These are phyloP conservation scores for Colletotrichum simmondsii DNA, from an alignment of 2,329 filamentous ascomycete genomes.

Conservation along the genomic window DNA sequence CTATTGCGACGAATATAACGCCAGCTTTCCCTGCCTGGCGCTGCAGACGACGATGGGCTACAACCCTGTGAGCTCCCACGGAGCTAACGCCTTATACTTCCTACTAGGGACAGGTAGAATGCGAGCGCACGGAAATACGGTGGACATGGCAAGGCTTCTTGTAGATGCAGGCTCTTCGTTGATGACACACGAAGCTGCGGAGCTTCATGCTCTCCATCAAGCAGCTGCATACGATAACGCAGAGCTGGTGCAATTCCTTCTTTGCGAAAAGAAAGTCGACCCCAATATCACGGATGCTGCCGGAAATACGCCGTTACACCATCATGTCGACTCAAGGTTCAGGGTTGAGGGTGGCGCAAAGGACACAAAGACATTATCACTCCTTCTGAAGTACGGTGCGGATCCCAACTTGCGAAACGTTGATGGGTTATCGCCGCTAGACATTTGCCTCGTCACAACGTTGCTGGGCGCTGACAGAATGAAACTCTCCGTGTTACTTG, in stretches of 20 bases:
- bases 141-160: neutral
- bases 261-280: neutral
- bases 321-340: constrained; percentile 23
- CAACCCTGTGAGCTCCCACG: neutral
- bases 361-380: neutral
- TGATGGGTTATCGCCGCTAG: constrained; percentile 1
- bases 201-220: constrained; percentile 26
- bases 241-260: constrained; percentile 1
- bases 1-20: constrained; percentile 29
- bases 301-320: constrained; percentile 26
- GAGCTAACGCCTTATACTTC: constrained; percentile 29
- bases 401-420: constrained; percentile 40
- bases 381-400: constrained; percentile 44
- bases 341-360: neutral
- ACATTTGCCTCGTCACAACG: constrained; percentile 16
- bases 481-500: neutral
- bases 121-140: neutral
- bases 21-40: constrained; percentile 26
- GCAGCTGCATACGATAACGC: constrained; percentile 13
- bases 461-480: constrained; percentile 8
- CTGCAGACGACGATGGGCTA: constrained; percentile 14
- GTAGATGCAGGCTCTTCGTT: constrained; percentile 11
- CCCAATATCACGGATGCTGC: constrained; percentile 2
- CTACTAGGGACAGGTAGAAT: constrained; percentile 16
- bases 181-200: constrained; percentile 10